A percentile compares a stretch with the other conserved stretches of the same genome.
Evolutionary conservation across 306 rosid species (phyloP).

Genomic region (Vicia faba): DNA sequence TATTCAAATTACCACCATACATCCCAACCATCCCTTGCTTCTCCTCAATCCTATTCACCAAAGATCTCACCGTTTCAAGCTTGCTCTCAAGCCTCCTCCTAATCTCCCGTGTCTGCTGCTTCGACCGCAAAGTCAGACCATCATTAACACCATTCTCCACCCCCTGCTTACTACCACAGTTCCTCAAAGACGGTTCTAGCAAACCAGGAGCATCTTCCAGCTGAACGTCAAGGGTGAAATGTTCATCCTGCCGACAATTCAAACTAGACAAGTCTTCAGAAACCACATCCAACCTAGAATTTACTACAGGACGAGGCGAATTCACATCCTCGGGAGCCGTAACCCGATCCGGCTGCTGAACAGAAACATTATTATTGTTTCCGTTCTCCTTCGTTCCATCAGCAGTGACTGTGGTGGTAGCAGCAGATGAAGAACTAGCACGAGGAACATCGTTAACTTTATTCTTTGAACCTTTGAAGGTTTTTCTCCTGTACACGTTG

Average conservation of each 20-base stretch:
- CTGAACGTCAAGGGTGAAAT: neutral
- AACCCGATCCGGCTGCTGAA: conserved; percentile 28
- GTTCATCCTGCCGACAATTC: conserved; percentile 44
- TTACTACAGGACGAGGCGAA: conserved; percentile 34
- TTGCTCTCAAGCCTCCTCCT: conserved; percentile 63
- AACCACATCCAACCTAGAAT: conserved; percentile 45
- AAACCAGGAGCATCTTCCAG: conserved; percentile 33
- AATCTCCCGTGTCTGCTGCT: conserved; percentile 59
- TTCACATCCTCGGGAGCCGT: conserved; percentile 42
- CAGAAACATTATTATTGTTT: neutral
- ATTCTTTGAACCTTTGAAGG: conserved; percentile 61
- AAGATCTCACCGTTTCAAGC: conserved; percentile 61
- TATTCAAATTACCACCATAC: conserved; percentile 44
- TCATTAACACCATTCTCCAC: conserved; percentile 45
- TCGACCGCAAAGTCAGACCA: conserved; percentile 49
- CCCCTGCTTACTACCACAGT: conserved; percentile 20
- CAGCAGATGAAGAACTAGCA: neutral
- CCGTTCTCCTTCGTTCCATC: conserved; percentile 28
- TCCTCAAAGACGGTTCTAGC: conserved; percentile 45
- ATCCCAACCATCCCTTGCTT: conserved; percentile 61
- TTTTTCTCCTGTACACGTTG: conserved; percentile 76
- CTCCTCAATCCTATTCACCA: conserved; percentile 72
- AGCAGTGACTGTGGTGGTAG: conserved; percentile 7
- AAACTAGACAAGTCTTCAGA: conserved; percentile 53
- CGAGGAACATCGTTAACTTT: conserved; percentile 30